Conservation (phyloP, 306 rosid species). For the Clitoria ternatea region DNA sequence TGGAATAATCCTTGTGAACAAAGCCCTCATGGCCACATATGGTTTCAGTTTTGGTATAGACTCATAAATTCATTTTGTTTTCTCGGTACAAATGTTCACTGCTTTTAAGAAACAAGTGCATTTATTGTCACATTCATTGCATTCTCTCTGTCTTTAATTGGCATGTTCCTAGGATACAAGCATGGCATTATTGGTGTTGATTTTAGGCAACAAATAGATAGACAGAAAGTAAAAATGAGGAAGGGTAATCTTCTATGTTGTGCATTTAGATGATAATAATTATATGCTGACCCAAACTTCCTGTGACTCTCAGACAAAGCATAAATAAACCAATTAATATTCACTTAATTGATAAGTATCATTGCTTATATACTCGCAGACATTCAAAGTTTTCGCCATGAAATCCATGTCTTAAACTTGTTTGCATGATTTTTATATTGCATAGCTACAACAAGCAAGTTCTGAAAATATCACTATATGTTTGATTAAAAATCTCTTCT, state of each 20-base stretch:
- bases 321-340: conserved; percentile 13
- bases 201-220: neutral
- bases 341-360: neutral
- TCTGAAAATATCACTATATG: neutral
- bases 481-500: neutral
- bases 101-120: conserved; percentile 13
- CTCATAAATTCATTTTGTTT: neutral
- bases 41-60: conserved; percentile 69
- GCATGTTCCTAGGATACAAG: neutral
- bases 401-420: neutral
- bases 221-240: neutral
- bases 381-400: neutral
- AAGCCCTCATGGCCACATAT: conserved; percentile 64
- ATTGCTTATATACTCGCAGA: no score
- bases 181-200: neutral
- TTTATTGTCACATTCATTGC: no score
- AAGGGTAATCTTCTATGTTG: neutral
- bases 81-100: neutral
- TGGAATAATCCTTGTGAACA: conserved; percentile 69
- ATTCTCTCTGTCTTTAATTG: conserved; percentile 6
- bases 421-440: neutral
- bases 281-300: neutral
- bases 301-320: neutral
- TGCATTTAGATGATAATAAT: neutral
- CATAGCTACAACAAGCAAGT: neutral